Evolutionary conservation across 768 basidiomycete genomes (phyloP).

Genomic region (Leccinum obscurum): DNA sequence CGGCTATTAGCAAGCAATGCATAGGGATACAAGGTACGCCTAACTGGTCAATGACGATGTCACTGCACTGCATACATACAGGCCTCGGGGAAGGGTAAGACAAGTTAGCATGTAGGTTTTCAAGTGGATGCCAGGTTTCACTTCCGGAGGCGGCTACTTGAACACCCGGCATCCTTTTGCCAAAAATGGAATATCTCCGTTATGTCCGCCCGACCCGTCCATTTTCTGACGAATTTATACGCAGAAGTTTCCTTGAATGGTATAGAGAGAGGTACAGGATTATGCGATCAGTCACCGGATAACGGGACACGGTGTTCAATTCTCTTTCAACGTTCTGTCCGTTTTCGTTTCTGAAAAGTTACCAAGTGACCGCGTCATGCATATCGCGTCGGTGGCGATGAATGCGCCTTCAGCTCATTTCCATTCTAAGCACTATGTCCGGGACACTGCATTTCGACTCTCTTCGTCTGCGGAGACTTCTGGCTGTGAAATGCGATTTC

Average conservation of each 20-base stretch:
- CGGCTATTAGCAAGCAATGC: slow-evolving; percentile 19
- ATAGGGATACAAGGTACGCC: slow-evolving; percentile 19
- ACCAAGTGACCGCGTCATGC: slow-evolving; percentile 18
- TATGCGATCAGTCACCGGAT: slow-evolving; percentile 19
- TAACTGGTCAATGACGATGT: slow-evolving; percentile 13
- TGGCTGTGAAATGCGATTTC: slow-evolving; percentile 35
- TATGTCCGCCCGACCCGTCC: slow-evolving; percentile 3
- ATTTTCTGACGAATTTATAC: background rate
- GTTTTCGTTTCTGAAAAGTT: slow-evolving; percentile 10
- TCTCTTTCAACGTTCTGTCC: slow-evolving; percentile 9
- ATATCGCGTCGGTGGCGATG: slow-evolving; percentile 32
- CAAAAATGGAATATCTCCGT: background rate
- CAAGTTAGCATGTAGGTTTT: slow-evolving; percentile 7
- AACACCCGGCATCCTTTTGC: slow-evolving; percentile 15
- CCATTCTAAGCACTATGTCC: slow-evolving; percentile 34
- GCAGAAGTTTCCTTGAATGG: slow-evolving; percentile 8
- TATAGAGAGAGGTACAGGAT: slow-evolving; percentile 25
- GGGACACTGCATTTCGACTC: slow-evolving; percentile 28
- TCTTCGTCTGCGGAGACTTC: slow-evolving; percentile 25
- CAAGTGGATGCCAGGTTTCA: slow-evolving; percentile 1
- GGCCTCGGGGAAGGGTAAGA: slow-evolving; percentile 8
- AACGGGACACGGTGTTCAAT: slow-evolving; percentile 17
- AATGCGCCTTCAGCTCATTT: slow-evolving; percentile 21
- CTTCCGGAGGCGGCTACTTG: slow-evolving; percentile 24
- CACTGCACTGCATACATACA: slow-evolving; percentile 24